Percentiles rank a stretch among this genome's conserved stretches.
Conservation (phyloP, 768 basidiomycete genomes). For the Xerocomus spinulosus region DNA sequence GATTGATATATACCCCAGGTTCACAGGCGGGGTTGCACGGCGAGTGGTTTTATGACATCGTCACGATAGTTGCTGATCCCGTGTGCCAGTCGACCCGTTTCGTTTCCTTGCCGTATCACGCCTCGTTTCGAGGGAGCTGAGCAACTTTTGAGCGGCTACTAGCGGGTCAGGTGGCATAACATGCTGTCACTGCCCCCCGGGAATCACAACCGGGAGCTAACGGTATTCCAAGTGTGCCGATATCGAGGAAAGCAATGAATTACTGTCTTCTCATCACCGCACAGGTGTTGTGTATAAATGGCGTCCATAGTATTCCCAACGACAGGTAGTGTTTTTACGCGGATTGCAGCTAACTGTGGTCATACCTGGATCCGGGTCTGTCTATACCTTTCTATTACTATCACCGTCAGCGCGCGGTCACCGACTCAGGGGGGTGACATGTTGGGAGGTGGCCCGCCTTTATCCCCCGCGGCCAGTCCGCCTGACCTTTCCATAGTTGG, state of each 20-base stretch:
- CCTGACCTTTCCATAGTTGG: constrained; percentile 38
- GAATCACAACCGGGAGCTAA: too few relatives aligned
- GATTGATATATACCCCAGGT: constrained; percentile 20
- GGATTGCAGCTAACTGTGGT: neutral
- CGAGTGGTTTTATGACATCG: constrained; percentile 8
- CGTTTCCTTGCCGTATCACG: constrained; percentile 18
- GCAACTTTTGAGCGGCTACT: constrained; percentile 15
- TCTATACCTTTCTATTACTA: constrained; percentile 4
- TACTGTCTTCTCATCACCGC: too few relatives aligned
- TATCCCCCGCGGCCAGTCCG: constrained; percentile 54
- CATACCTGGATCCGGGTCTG: neutral
- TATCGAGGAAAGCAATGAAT: too few relatives aligned
- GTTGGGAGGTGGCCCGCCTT: constrained; percentile 22
- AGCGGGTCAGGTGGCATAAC: too few relatives aligned
- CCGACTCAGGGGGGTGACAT: neutral
- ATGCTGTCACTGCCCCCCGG: too few relatives aligned
- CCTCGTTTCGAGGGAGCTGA: constrained; percentile 12
- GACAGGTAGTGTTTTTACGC: too few relatives aligned
- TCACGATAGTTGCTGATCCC: neutral
- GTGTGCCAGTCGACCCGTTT: constrained; percentile 10
- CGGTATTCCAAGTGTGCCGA: too few relatives aligned
- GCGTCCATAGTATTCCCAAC: too few relatives aligned
- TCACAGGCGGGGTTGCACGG: constrained; percentile 11
- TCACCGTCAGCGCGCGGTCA: constrained; percentile 3
- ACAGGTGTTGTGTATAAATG: too few relatives aligned